Conservation (phyloP, 768 basidiomycete species). For the Tylopilus vinaceipallidus region DNA sequence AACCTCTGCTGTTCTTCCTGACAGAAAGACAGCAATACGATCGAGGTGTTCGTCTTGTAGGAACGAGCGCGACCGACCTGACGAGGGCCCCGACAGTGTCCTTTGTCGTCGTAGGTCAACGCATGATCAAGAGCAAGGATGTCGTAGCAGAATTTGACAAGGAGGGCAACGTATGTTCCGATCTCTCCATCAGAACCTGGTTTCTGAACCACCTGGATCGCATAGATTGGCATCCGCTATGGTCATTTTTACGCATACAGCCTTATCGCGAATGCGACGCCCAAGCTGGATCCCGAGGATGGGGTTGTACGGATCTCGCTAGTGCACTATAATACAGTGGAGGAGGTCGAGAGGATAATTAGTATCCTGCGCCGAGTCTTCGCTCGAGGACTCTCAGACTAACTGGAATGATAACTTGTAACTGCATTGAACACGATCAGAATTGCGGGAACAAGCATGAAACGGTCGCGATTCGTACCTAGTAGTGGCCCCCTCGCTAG, state of each 20-base stretch:
- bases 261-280: conserved; percentile 49
- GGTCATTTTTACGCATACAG: conserved; percentile 80
- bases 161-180: conserved; percentile 54
- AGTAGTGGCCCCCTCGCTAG: no score
- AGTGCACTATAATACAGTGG: conserved; percentile 77
- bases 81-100: conserved; percentile 65
- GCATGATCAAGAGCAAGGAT: conserved; percentile 55
- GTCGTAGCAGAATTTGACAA: conserved; percentile 65
- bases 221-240: conserved; percentile 72
- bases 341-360: conserved; percentile 64
- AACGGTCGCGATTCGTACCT: no score
- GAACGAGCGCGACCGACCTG: conserved; percentile 45
- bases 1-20: conserved; percentile 54
- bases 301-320: conserved; percentile 74
- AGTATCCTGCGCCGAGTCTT: conserved; percentile 52
- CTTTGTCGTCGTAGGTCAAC: conserved; percentile 65
- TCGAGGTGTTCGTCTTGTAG: conserved; percentile 67
- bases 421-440: no score
- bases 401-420: no score
- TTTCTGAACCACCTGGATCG: not conserved
- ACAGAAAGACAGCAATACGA: conserved; percentile 45
- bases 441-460: no score
- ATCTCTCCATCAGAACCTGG: not conserved
- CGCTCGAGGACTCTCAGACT: conserved; percentile 7
- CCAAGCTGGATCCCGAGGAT: conserved; percentile 58